phyloP scores from a whole-genome alignment of 495 filamentous ascomycete genomes.

The Neurospora sp. region DNA sequence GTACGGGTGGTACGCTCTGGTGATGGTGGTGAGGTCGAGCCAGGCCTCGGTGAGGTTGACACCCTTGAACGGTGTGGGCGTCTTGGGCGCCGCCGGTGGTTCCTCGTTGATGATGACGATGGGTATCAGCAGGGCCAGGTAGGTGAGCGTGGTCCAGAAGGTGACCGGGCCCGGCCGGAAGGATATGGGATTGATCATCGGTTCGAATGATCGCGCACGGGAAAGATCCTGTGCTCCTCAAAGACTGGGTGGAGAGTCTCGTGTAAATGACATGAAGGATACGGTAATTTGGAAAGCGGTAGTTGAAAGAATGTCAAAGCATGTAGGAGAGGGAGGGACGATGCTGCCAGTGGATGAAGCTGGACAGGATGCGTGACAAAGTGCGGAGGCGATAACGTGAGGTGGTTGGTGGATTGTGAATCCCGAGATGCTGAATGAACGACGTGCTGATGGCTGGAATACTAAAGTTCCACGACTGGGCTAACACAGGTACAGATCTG shows the following conservation, averaged over 20 bases:
- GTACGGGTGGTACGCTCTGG: conserved; percentile 73
- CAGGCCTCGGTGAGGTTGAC: conserved; percentile 77
- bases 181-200: conserved; percentile 36
- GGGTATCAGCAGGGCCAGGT: conserved; percentile 58
- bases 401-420: neutral
- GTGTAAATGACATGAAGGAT: neutral
- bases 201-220: neutral
- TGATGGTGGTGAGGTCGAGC: conserved; percentile 68
- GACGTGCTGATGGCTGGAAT: no score
- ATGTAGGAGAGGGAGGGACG: neutral
- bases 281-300: neutral
- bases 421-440: neutral
- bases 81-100: conserved; percentile 58
- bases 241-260: neutral
- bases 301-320: neutral
- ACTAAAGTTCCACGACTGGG: conserved; percentile 1
- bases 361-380: neutral
- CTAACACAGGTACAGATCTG: neutral
- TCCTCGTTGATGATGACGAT: conserved; percentile 65
- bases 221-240: neutral
- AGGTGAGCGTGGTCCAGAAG: conserved; percentile 57
- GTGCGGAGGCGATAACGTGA: neutral
- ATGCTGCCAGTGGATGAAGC: neutral
- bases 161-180: conserved; percentile 58
- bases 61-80: conserved; percentile 24